Percentiles rank a stretch among this genome's conserved stretches.
These are phyloP conservation scores for Sarocladium brachiariae DNA, from an alignment of 2,329 filamentous ascomycete species.

Conservation along the genomic window DNA sequence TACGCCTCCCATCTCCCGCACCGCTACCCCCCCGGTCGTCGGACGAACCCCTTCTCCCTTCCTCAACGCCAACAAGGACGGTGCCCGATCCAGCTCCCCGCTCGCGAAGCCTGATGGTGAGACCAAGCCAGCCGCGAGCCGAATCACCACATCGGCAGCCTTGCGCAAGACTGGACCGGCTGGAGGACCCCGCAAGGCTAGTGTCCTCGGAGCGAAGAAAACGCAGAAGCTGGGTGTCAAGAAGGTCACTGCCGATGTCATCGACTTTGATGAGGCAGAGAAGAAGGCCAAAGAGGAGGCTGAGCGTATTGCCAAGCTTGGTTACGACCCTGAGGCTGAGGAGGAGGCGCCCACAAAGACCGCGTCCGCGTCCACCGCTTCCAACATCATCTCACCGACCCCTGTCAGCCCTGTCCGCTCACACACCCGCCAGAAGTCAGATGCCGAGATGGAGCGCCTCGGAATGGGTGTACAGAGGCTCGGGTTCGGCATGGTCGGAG, in stretches of 20 bases:
- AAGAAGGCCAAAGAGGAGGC: slow-evolving; percentile 96
- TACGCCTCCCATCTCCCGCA: slow-evolving; percentile 86
- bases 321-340: slow-evolving; percentile 91
- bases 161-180: slow-evolving; percentile 66
- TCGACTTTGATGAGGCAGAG: slow-evolving; percentile 97
- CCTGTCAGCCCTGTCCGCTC: slow-evolving; percentile 61
- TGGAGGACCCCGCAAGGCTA: slow-evolving; percentile 68
- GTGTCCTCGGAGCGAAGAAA: slow-evolving; percentile 82
- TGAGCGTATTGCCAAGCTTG: slow-evolving; percentile 88
- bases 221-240: slow-evolving; percentile 80
- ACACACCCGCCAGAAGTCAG: slow-evolving; percentile 53
- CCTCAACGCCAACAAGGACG: slow-evolving; percentile 59
- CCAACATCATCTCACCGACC: slow-evolving; percentile 64
- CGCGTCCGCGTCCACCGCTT: slow-evolving; percentile 42
- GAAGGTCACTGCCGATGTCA: slow-evolving; percentile 72
- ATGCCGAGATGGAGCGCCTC: slow-evolving; percentile 77
- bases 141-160: slow-evolving; percentile 71
- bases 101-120: slow-evolving; percentile 72
- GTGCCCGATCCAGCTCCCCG: slow-evolving; percentile 75
- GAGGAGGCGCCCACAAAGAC: slow-evolving; percentile 35
- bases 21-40: slow-evolving; percentile 73
- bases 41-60: slow-evolving; percentile 86
- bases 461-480: slow-evolving; percentile 83
- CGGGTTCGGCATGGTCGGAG: slow-evolving; percentile 80
- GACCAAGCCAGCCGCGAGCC: slow-evolving; percentile 79